Base-by-base conservation (phyloP, 2,329 filamentous ascomycete genomes). In the Colletotrichum plurivorum region DNA sequence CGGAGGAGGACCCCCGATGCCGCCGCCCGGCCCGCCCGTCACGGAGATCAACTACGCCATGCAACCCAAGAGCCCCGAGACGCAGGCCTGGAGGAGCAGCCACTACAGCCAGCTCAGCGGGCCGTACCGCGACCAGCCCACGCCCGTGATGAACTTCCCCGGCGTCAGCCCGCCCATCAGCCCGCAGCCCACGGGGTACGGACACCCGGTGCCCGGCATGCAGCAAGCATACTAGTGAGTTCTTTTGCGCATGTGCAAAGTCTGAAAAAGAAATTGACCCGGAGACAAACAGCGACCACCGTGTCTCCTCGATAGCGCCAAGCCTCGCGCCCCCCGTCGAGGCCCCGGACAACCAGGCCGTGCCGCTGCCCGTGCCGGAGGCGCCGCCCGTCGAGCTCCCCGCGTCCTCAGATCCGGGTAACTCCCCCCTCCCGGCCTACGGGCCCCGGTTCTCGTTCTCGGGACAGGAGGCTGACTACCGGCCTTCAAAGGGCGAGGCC, bases 361-460 rank as follows among this genome's bases (percentile, higher is more conserved):
- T 70, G 69, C 27, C 53, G n/a, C 61, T 69, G 48, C 63, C 55
- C 48, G 48, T 63, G 41, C 48, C 70, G 56, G 52, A 67, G 46
- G 25, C 62, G 20, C 10, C 73, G 12, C 75, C 76, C 0, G 78
- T 77, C 1, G 83, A 84, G 69, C 72, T 84, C 2, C 78, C 82
- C 4, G 71, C 75, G 1, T 78, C 75, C 8, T 57, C 67, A 1
- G 75, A 77, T 5, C 77, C 76, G 1, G 76, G 73, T 1, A 75
- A 77, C 49, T 79, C 78, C 20, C 77, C 78, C 15, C 72, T 80
- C n/a, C 82, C 82, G 1, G 70, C 67, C 31, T 82, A 81, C 52
- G 72, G 72, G 46, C 70, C 70, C 56, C 70, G 56, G 61, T 78
- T 75, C 46, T 82, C 78, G 10, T 83, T 78, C 77, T 66, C 72